Evolutionary conservation across 768 basidiomycete genomes (phyloP).

Genomic region (Tremella fuciformis): DNA sequence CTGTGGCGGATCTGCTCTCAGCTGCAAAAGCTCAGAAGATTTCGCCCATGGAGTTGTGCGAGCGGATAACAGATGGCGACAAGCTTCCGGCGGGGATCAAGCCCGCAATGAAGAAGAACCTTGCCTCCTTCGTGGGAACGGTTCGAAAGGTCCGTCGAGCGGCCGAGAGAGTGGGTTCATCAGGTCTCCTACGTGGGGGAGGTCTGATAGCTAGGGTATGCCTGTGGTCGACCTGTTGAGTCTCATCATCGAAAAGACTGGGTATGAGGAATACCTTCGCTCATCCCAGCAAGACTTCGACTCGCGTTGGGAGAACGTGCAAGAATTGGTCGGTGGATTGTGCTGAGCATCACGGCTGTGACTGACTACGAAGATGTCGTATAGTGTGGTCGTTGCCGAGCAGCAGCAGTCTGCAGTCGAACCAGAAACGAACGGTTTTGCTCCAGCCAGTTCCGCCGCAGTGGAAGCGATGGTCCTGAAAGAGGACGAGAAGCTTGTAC

Average conservation of each 20-base stretch:
- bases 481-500: conserved; percentile 13
- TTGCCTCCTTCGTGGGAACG: conserved; percentile 61
- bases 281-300: conserved; percentile 69
- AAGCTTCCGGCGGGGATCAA: conserved; percentile 61
- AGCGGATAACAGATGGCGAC: conserved; percentile 63
- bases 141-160: conserved; percentile 60
- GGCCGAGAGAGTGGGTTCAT: conserved; percentile 58
- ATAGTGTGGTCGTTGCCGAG: conserved; percentile 45
- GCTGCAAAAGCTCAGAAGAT: conserved; percentile 59
- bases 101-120: conserved; percentile 64
- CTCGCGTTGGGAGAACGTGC: conserved; percentile 77
- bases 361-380: conserved; percentile 41
- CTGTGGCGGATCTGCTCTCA: conserved; percentile 60
- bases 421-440: conserved; percentile 28
- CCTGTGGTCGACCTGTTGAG: conserved; percentile 66
- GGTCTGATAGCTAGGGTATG: conserved; percentile 55
- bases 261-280: conserved; percentile 67
- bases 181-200: not conserved
- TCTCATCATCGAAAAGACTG: conserved; percentile 59
- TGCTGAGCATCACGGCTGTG: not conserved
- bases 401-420: conserved; percentile 24
- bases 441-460: conserved; percentile 36
- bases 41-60: conserved; percentile 62
- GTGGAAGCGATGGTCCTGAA: conserved; percentile 32
- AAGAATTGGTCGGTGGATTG: conserved; percentile 60